Evolutionary conservation across 1,284 basidiomycete genomes (phyloP).

Genomic region (Apiotrichum porosum): DNA sequence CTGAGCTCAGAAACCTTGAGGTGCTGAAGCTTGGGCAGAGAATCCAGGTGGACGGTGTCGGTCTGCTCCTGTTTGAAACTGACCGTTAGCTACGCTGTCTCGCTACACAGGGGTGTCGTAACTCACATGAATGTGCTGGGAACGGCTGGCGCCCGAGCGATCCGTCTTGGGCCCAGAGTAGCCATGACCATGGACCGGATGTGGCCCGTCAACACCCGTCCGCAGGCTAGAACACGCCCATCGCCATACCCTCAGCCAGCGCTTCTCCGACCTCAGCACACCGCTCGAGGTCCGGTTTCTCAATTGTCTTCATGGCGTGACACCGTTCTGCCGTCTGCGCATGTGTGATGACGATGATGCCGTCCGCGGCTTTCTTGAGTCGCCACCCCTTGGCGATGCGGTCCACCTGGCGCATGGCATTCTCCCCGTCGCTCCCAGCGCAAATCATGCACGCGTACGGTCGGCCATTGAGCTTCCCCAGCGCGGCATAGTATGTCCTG

Average conservation of each 20-base stretch:
- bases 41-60: no score
- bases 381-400: constrained; percentile 14
- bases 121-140: no score
- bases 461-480: constrained; percentile 12
- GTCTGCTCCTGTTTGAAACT: no score
- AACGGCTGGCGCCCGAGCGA: no score
- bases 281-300: constrained; percentile 2
- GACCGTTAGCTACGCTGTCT: no score
- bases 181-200: no score
- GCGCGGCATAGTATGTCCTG: constrained; percentile 12
- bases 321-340: constrained; percentile 13
- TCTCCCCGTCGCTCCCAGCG: constrained; percentile 13
- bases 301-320: constrained; percentile 10
- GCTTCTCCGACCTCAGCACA: constrained; percentile 10
- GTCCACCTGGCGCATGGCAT: constrained; percentile 14
- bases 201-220: no score
- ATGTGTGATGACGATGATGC: constrained; percentile 10
- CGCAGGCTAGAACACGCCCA: constrained; percentile 11
- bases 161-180: no score
- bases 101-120: no score
- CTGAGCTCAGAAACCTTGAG: no score
- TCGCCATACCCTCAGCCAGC: constrained; percentile 12
- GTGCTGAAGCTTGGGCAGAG: no score
- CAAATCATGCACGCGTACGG: constrained; percentile 17
- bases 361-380: constrained; percentile 9